phyloP scores from a whole-genome alignment of 805 yeast species.

The Wickerhamomyces strasburgensis region DNA sequence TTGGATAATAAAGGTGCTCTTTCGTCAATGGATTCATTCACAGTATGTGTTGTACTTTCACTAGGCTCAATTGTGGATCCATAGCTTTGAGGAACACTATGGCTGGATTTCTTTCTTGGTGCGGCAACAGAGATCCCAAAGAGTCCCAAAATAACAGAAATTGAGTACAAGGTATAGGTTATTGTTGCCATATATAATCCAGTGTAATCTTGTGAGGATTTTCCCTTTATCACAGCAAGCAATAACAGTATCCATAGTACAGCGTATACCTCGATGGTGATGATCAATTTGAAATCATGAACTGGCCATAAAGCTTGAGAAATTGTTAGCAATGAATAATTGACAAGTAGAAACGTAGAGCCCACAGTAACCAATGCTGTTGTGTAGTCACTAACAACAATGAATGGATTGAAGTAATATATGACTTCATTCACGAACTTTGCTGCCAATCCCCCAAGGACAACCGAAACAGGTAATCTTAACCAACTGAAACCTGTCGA shows the following conservation, averaged over 20 bases:
- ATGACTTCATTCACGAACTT: constrained; percentile 36
- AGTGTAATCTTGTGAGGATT: constrained; percentile 35
- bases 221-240: constrained; percentile 44
- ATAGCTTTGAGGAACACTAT: constrained; percentile 1
- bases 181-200: constrained; percentile 49
- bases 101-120: constrained; percentile 8
- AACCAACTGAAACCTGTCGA: constrained; percentile 40
- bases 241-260: constrained; percentile 54
- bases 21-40: constrained; percentile 15
- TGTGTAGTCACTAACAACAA: constrained; percentile 46
- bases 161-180: constrained; percentile 41
- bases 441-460: constrained; percentile 37
- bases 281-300: constrained; percentile 55
- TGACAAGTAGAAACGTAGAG: constrained; percentile 44
- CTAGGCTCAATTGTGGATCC: constrained; percentile 12
- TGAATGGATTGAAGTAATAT: constrained; percentile 38
- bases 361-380: constrained; percentile 47
- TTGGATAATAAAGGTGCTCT: constrained; percentile 32
- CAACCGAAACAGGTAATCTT: constrained; percentile 57
- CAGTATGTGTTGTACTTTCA: neutral
- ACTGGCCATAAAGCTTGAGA: constrained; percentile 37
- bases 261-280: constrained; percentile 49
- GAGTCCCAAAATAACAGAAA: constrained; percentile 48
- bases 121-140: constrained; percentile 32
- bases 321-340: constrained; percentile 48